Evolutionary conservation across 1,284 basidiomycete species (phyloP).

Genomic region (Coniferiporia sulphurascens): DNA sequence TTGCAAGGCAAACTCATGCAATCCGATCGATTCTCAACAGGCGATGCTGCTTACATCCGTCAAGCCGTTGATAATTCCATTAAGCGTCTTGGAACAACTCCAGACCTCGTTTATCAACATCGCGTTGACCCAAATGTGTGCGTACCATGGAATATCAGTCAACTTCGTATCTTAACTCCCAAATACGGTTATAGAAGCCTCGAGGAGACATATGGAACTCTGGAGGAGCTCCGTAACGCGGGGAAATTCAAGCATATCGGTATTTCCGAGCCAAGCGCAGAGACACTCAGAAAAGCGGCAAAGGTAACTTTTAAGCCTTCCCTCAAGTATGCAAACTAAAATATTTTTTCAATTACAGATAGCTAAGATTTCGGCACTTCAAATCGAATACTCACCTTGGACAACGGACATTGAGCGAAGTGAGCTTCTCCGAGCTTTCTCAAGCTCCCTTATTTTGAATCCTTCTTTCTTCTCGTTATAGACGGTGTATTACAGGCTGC

Average conservation of each 20-base stretch:
- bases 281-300: slow-evolving; percentile 23
- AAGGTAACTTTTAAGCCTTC: slow-evolving; percentile 10
- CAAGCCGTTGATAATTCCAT: slow-evolving; percentile 17
- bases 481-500: slow-evolving; percentile 19
- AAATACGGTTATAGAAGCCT: slow-evolving; percentile 13
- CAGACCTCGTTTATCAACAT: slow-evolving; percentile 21
- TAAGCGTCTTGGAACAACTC: slow-evolving; percentile 16
- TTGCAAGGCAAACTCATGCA: not conserved
- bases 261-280: slow-evolving; percentile 34
- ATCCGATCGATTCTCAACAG: not conserved
- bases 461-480: not conserved
- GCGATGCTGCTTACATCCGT: slow-evolving; percentile 16
- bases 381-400: slow-evolving; percentile 25
- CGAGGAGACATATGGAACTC: slow-evolving; percentile 20
- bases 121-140: slow-evolving; percentile 19
- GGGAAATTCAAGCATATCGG: slow-evolving; percentile 36
- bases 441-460: not conserved
- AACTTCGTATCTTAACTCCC: not conserved
- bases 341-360: slow-evolving; percentile 9
- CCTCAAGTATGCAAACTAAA: not conserved
- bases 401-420: slow-evolving; percentile 20
- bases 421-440: not conserved
- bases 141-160: too few species aligned
- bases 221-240: slow-evolving; percentile 21
- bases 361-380: slow-evolving; percentile 31